Base-by-base conservation (phyloP, 805 yeast species). In the Yamadazyma tumulicola region DNA sequence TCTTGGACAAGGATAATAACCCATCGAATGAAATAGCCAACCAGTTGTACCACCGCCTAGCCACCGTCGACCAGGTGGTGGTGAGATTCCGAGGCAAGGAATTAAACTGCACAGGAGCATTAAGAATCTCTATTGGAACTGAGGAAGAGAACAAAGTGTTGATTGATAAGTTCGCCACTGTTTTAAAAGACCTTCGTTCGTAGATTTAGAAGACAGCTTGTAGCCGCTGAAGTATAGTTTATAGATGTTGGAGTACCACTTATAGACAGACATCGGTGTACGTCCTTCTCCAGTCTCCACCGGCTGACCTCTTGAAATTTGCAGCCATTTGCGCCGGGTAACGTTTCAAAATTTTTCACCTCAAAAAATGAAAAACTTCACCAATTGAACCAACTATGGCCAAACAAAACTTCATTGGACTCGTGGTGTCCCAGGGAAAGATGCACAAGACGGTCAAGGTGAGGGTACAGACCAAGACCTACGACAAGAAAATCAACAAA, bases 391-490 rank as follows among this genome's bases (percentile, higher is more conserved):
- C 15, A 21, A 29, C 16, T 34, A 87, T 86, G 95, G 91, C 94
- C 33, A 79, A 88, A 63, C 96, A 86, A 52, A 85, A 86, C 55
- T 86, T 89, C 54, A 66, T 87, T 31, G 98, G 98, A 29, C 79
- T 87, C 61, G 97, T 91, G 48, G 80, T 88, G 20, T 87, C 96
- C 32, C 97, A 89, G 55, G 97, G 97, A 27, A 87, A 87, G 59
- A 93, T 89, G 96, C 74, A 75, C 62, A 93, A 91, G 67, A 91
- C 97, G 38, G 88, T 91, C 44, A 89, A 88, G 65, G 97, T 91
- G 41, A 76, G 96, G 41, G 89, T 91, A 20, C 82, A 84, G 55
- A 79, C 79, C 29, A 80, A 79, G 52, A 75, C 76, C 27, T 86
- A 80, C 67, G 83, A 87, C 59, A 74, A 74, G 39, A 64, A 70